These are phyloP conservation scores for Penicillium concentricum DNA, from an alignment of 2,329 filamentous ascomycete genomes.

Conservation along the genomic window DNA sequence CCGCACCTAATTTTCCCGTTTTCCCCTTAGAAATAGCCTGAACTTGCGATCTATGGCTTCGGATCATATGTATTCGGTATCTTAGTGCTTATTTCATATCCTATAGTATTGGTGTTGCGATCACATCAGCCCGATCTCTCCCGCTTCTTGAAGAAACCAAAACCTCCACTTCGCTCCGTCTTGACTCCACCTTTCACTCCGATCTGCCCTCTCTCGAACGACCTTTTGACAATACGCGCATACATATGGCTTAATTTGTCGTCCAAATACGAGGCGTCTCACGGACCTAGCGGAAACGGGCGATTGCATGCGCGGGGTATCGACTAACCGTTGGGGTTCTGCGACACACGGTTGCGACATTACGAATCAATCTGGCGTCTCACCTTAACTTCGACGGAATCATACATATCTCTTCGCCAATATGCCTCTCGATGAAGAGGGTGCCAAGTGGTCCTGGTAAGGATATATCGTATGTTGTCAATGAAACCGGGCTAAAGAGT, in stretches of 20 bases:
- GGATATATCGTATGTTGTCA: constrained; percentile 3
- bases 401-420: constrained; percentile 6
- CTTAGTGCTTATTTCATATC: background rate
- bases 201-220: background rate
- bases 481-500: constrained; percentile 6
- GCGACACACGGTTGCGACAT: constrained; percentile 7
- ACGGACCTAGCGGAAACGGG: constrained; percentile 3
- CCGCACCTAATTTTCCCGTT: constrained; percentile 1
- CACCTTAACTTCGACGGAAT: background rate
- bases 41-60: background rate
- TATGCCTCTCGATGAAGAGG: constrained; percentile 48
- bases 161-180: constrained; percentile 8
- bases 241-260: constrained; percentile 2
- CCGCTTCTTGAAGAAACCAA: background rate
- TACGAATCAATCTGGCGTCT: constrained; percentile 10
- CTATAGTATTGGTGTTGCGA: background rate
- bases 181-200: constrained; percentile 8
- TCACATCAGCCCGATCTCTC: constrained; percentile 1
- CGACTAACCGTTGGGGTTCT: background rate
- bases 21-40: background rate
- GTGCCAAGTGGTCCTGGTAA: constrained; percentile 49
- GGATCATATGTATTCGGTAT: background rate
- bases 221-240: background rate
- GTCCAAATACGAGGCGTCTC: background rate
- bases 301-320: constrained; percentile 6